Conservation (phyloP, 345 rosid genomes). For the Arabidopsis suecica region DNA sequence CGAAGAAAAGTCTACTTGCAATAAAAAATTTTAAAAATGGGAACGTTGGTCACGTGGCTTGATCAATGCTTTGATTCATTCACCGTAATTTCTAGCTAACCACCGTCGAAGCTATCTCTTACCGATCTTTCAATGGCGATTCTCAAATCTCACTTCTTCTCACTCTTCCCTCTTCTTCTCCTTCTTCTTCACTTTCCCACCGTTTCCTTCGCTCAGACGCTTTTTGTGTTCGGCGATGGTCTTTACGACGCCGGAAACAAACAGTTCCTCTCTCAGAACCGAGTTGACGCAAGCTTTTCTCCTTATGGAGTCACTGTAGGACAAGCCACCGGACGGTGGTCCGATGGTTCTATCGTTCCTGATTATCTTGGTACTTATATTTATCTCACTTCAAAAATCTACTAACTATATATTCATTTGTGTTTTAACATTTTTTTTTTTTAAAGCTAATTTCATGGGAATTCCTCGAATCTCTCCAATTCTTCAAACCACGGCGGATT, state of each 20-base stretch:
- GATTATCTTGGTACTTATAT: conserved; percentile 46
- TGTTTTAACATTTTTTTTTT: neutral
- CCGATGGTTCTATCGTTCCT: conserved; percentile 51
- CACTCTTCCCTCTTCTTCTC: neutral
- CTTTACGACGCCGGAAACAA: conserved; percentile 49
- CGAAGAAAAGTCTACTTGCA: neutral
- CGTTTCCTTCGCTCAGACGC: conserved; percentile 26
- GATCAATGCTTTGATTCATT: neutral
- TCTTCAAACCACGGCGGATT: conserved; percentile 33
- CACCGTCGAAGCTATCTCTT: neutral
- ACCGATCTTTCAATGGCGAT: conserved; percentile 19
- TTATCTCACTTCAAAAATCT: neutral
- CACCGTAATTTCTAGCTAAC: neutral
- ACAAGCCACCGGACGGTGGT: conserved; percentile 49
- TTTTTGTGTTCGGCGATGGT: conserved; percentile 45
- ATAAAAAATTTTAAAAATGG: neutral
- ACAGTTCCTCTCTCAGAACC: conserved; percentile 36
- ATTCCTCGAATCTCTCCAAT: conserved; percentile 40
- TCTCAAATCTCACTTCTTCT: conserved; percentile 11
- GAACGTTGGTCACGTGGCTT: conserved; percentile 36
- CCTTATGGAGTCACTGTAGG: conserved; percentile 49
- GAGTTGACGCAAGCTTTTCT: conserved; percentile 38
- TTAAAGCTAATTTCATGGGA: conserved; percentile 41
- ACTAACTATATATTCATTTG: neutral
- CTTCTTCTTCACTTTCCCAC: conserved; percentile 30